A percentile compares a stretch with the other conserved stretches of the same genome.
These are phyloP conservation scores for Nicotiana knightiana DNA, from an alignment of 257 asterid genomes.

Conservation along the genomic window DNA sequence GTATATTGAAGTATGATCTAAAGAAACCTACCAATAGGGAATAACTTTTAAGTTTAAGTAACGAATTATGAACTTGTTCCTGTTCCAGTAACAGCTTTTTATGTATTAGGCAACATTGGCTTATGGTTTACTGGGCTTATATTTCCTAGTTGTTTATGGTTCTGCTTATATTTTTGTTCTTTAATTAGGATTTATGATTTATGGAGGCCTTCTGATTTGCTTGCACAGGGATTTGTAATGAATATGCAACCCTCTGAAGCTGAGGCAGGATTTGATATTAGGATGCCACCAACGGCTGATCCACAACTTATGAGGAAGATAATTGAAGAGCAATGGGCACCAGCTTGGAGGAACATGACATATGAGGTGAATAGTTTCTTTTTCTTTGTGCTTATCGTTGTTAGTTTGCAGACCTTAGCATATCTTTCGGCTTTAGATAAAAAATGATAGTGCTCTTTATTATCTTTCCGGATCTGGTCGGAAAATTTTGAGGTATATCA, in stretches of 20 bases:
- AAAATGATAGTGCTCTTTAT: not conserved
- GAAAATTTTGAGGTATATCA: not conserved
- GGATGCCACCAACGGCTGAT: constrained; percentile 78
- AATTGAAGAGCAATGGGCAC: constrained; percentile 93
- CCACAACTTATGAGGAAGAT: constrained; percentile 62
- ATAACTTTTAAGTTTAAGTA: not conserved
- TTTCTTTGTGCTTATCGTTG: not conserved
- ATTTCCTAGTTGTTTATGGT: not conserved
- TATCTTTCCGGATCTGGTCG: not conserved
- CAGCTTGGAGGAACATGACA: constrained; percentile 78
- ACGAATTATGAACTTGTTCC: not conserved
- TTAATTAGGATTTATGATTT: not conserved
- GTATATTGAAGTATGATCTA: not conserved
- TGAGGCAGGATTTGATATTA: constrained; percentile 82
- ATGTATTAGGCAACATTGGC: not conserved
- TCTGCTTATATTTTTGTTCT: not conserved
- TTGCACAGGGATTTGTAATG: constrained; percentile 75
- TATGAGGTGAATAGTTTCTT: constrained; percentile 44
- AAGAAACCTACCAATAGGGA: not conserved
- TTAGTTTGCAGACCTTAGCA: not conserved
- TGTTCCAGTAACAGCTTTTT: not conserved
- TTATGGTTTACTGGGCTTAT: not conserved
- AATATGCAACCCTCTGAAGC: constrained; percentile 96
- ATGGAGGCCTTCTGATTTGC: constrained; percentile 14
- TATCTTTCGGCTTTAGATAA: not conserved